These are phyloP conservation scores for Lumnitzera littorea DNA, from an alignment of 345 rosid species.

Conservation along the genomic window DNA sequence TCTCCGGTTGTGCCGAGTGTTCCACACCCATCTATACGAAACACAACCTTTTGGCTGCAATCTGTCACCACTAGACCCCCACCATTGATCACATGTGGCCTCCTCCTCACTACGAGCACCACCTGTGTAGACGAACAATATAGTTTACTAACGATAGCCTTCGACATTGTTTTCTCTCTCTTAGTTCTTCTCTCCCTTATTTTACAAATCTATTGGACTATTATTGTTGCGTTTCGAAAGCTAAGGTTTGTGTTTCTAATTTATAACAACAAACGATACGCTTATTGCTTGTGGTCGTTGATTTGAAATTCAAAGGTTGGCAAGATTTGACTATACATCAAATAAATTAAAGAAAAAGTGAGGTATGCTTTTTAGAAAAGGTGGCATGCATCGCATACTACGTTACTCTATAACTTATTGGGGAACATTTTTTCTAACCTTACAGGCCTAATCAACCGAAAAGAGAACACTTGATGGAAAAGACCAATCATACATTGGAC, in stretches of 20 bases:
- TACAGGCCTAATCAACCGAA: no score
- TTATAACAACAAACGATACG: no score
- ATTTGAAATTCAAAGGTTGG: conserved; percentile 16
- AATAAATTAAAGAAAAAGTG: not conserved
- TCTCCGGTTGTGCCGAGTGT: conserved; percentile 58
- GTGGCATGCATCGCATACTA: no score
- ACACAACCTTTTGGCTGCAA: conserved; percentile 46
- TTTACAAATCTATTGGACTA: not conserved
- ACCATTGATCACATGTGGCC: conserved; percentile 68
- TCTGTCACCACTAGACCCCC: conserved; percentile 92
- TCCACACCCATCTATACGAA: conserved; percentile 80
- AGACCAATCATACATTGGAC: no score
- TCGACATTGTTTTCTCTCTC: conserved; percentile 6
- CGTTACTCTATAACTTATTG: no score
- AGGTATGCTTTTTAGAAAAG: not conserved
- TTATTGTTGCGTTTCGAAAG: no score
- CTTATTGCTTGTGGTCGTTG: no score
- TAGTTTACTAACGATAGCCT: conserved; percentile 54
- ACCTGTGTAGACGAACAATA: conserved; percentile 51
- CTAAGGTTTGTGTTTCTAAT: no score
- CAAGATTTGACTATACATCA: conserved; percentile 13
- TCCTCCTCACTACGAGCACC: conserved; percentile 52
- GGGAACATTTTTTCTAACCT: no score
- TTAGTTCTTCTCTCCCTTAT: not conserved
- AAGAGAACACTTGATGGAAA: no score